Percentiles rank a stretch among this genome's conserved stretches.
These are phyloP conservation scores for Microbotryum silenes-acaulis DNA, from an alignment of 1,284 basidiomycete species.

Conservation along the genomic window DNA sequence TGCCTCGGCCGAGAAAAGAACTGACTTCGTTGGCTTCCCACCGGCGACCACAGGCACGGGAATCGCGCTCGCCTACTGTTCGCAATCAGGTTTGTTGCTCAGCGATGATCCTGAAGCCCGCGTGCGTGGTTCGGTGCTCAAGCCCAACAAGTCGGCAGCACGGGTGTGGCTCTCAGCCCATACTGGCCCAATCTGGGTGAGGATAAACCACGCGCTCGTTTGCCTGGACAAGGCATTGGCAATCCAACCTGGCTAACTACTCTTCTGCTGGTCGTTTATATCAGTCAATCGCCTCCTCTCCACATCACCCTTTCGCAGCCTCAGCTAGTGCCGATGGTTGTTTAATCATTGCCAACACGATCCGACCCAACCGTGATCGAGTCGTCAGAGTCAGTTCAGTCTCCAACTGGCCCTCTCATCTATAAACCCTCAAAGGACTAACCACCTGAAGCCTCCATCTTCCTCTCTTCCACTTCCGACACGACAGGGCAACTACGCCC, in stretches of 20 bases:
- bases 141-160: slow-evolving; percentile 13
- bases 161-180: slow-evolving; percentile 14
- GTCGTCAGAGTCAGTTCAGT: slow-evolving; percentile 37
- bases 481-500: slow-evolving; percentile 45
- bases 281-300: slow-evolving; percentile 64
- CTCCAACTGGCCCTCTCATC: slow-evolving; percentile 33
- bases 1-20: neutral
- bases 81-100: slow-evolving; percentile 18
- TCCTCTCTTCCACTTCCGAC: neutral
- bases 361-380: slow-evolving; percentile 44
- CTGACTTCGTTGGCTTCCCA: no score
- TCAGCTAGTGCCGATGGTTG: slow-evolving; percentile 73
- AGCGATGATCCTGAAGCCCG: slow-evolving; percentile 26
- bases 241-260: neutral
- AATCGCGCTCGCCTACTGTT: slow-evolving; percentile 11
- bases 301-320: slow-evolving; percentile 77
- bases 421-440: neutral
- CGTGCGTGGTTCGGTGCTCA: slow-evolving; percentile 13
- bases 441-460: neutral
- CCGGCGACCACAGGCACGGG: slow-evolving; percentile 7
- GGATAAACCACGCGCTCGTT: slow-evolving; percentile 26
- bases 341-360: slow-evolving; percentile 58
- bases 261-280: neutral
- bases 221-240: neutral
- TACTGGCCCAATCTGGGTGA: slow-evolving; percentile 70